These are phyloP conservation scores for Licmophora abbreviata DNA, from an alignment of 108 stramenopile genomes.

Conservation along the genomic window DNA sequence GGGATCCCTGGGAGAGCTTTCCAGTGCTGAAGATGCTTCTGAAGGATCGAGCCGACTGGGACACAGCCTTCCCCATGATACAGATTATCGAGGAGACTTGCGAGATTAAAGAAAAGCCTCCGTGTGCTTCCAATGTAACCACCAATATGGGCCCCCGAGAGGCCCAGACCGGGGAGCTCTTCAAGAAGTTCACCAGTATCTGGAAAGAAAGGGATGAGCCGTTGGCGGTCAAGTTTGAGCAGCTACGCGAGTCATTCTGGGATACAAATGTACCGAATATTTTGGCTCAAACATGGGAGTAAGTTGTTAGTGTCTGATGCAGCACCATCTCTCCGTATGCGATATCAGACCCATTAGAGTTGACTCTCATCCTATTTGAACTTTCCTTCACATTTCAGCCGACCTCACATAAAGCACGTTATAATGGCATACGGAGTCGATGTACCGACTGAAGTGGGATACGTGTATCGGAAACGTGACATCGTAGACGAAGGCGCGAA, in stretches of 20 bases:
- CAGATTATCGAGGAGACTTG: conserved; percentile 44
- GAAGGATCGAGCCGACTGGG: conserved; percentile 66
- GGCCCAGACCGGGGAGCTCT: conserved; percentile 50
- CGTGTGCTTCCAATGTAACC: not conserved
- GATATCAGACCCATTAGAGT: not conserved
- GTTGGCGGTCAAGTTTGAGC: conserved; percentile 56
- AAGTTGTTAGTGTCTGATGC: too few relatives aligned
- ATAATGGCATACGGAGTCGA: conserved; percentile 82
- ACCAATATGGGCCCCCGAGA: conserved; percentile 33
- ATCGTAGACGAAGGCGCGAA: conserved; percentile 24
- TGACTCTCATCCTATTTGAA: not conserved
- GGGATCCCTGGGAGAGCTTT: conserved; percentile 68
- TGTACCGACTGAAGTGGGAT: conserved; percentile 77
- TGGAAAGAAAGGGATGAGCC: conserved; percentile 69
- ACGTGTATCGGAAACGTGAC: conserved; percentile 36
- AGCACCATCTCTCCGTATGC: too few relatives aligned
- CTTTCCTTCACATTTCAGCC: not conserved
- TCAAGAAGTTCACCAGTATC: conserved; percentile 50
- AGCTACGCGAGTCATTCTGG: conserved; percentile 63
- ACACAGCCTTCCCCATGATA: conserved; percentile 56
- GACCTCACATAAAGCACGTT: conserved; percentile 79
- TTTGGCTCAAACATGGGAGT: conserved; percentile 63
- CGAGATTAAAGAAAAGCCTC: conserved; percentile 29
- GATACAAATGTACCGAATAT: conserved; percentile 46
- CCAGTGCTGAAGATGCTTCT: conserved; percentile 53